Evolutionary conservation across 2,329 filamentous ascomycete genomes (phyloP).

Genomic region (Knoxdaviesia proteae): DNA sequence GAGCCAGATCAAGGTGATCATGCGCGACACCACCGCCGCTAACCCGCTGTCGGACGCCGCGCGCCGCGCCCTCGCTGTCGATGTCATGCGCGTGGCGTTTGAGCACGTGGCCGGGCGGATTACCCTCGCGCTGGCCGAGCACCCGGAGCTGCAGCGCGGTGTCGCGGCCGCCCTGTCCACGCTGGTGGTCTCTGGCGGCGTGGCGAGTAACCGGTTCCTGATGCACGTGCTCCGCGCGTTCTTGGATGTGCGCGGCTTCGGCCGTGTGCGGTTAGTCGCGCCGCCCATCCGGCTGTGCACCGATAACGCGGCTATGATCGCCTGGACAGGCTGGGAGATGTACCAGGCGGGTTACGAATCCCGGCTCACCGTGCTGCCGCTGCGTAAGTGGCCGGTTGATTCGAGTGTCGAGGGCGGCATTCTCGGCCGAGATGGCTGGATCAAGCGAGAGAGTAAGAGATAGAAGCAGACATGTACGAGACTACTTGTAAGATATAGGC

Average conservation of each 20-base stretch:
- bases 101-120: conserved; percentile 68
- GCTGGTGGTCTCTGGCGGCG: conserved; percentile 73
- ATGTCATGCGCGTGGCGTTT: conserved; percentile 63
- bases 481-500: too few species aligned
- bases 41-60: conserved; percentile 30
- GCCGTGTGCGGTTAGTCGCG: conserved; percentile 39
- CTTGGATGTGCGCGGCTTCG: conserved; percentile 46
- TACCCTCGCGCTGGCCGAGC: conserved; percentile 36
- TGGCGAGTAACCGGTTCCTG: conserved; percentile 69
- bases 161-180: conserved; percentile 22
- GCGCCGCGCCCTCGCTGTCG: conserved; percentile 46
- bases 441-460: conserved; percentile 5
- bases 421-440: conserved; percentile 33
- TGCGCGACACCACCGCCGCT: conserved; percentile 19
- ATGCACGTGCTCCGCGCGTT: conserved; percentile 37
- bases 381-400: conserved; percentile 60
- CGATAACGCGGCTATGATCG: conserved; percentile 96
- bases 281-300: conserved; percentile 69
- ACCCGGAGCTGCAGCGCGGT: conserved; percentile 6
- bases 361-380: conserved; percentile 33
- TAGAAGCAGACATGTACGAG: too few species aligned
- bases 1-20: conserved; percentile 39
- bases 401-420: conserved; percentile 39
- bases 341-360: conserved; percentile 55
- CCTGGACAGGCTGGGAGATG: conserved; percentile 88